Conservation (phyloP, 2,329 filamentous ascomycete species). For the Paraphoma sp. region DNA sequence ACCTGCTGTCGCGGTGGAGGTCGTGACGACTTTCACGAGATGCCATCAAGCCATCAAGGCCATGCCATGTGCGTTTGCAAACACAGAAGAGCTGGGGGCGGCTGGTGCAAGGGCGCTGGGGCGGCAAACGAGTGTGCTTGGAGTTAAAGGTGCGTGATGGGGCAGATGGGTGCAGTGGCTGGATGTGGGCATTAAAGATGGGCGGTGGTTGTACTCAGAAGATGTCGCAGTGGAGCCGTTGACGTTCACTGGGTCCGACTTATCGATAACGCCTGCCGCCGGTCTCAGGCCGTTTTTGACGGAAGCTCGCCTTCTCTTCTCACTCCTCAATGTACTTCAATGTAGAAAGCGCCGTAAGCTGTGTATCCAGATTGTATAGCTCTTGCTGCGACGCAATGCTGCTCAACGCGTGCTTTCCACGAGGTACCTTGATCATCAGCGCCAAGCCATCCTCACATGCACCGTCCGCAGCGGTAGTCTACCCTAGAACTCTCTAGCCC, state of each 20-base stretch:
- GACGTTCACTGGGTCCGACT: not conserved
- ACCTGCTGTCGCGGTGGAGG: conserved; percentile 29
- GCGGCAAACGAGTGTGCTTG: conserved; percentile 12
- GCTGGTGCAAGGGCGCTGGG: conserved; percentile 3
- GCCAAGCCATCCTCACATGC: not conserved
- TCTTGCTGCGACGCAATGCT: too few species aligned
- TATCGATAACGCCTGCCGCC: not conserved
- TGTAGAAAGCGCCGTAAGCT: too few species aligned
- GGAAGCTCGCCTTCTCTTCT: not conserved
- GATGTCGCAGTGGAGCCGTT: not conserved
- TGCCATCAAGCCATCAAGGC: conserved; percentile 42
- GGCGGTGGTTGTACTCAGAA: not conserved
- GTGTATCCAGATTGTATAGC: too few species aligned
- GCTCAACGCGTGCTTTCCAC: not conserved
- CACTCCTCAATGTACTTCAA: too few species aligned
- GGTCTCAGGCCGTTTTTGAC: not conserved
- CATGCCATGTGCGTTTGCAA: conserved; percentile 45
- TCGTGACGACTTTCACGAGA: conserved; percentile 35
- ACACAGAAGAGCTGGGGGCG: conserved; percentile 15
- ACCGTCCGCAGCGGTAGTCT: not conserved
- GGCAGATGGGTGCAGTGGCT: conserved; percentile 7
- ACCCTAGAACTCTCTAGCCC: not conserved
- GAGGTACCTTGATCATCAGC: not conserved
- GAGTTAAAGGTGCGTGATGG: conserved; percentile 10
- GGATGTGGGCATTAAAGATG: not conserved